Percentiles rank a stretch among this genome's conserved stretches.
Evolutionary conservation across 208 protist genomes (phyloP).

Genomic region (Wallacemonas sp.): DNA sequence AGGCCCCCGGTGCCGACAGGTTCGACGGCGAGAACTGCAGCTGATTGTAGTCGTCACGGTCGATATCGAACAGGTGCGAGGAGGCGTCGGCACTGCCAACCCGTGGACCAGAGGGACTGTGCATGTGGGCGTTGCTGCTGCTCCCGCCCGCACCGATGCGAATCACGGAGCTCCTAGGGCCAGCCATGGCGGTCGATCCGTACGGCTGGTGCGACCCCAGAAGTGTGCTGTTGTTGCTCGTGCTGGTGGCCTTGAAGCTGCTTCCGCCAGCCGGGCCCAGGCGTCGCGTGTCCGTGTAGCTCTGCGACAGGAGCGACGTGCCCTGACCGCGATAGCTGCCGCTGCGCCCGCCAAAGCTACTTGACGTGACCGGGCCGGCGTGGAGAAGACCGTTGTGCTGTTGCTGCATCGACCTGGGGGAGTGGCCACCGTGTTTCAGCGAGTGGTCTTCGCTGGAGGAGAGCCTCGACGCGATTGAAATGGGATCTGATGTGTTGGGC

Average conservation of each 20-base stretch:
- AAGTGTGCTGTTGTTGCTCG: constrained; percentile 3
- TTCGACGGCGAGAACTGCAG: constrained; percentile 12
- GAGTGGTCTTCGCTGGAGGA: constrained; percentile 25
- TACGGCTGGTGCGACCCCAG: background rate
- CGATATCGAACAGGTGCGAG: constrained; percentile 3
- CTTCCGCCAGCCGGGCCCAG: constrained; percentile 19
- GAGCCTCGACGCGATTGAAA: constrained; percentile 15
- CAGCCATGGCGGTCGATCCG: background rate
- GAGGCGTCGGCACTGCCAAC: constrained; percentile 4
- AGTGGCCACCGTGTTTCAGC: constrained; percentile 24
- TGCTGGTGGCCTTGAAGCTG: constrained; percentile 17
- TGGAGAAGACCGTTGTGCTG: constrained; percentile 5
- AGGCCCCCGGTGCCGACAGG: background rate
- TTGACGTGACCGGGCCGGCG: background rate
- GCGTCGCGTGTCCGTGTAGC: constrained; percentile 11
- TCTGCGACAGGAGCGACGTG: constrained; percentile 2
- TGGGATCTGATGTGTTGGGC: constrained; percentile 18
- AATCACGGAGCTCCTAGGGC: background rate
- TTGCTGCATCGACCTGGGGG: constrained; percentile 20
- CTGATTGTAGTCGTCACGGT: constrained; percentile 7
- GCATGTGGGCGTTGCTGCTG: background rate
- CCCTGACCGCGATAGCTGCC: constrained; percentile 1
- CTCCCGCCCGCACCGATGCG: background rate
- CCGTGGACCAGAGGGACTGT: background rate
- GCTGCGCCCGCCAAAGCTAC: background rate